A percentile compares a stretch with the other conserved stretches of the same genome.
Evolutionary conservation across 1,284 basidiomycete species (phyloP).

Genomic region (Sanghuangporus baumii): DNA sequence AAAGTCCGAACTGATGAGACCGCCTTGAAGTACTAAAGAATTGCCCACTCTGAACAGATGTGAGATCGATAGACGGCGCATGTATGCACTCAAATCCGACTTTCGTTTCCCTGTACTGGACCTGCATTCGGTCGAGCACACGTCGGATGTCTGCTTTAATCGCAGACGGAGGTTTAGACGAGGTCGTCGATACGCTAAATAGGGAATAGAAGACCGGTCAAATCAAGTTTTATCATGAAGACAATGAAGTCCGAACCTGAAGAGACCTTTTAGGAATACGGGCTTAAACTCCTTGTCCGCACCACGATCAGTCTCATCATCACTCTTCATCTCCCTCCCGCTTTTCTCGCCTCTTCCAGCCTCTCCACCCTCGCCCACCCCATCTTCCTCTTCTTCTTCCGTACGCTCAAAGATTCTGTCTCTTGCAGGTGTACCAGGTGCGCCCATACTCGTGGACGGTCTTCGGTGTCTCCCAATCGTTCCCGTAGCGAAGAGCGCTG

Average conservation of each 20-base stretch:
- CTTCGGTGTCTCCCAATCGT: constrained; percentile 61
- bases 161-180: constrained; percentile 78
- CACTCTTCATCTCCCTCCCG: constrained; percentile 28
- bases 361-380: constrained; percentile 32
- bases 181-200: constrained; percentile 86
- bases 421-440: constrained; percentile 29
- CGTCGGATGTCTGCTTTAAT: constrained; percentile 83
- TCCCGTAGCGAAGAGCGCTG: constrained; percentile 47
- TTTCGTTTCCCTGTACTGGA: constrained; percentile 88
- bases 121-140: constrained; percentile 90
- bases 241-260: constrained; percentile 51
- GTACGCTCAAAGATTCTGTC: constrained; percentile 46
- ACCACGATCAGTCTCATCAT: constrained; percentile 25
- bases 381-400: constrained; percentile 34
- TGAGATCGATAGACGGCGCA: constrained; percentile 86
- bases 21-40: constrained; percentile 23
- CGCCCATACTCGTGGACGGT: constrained; percentile 50
- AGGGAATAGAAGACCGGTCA: not conserved
- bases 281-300: constrained; percentile 74
- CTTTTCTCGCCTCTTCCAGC: constrained; percentile 23
- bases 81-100: constrained; percentile 96
- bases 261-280: constrained; percentile 83
- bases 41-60: constrained; percentile 48
- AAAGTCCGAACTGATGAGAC: constrained; percentile 23
- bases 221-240: not conserved